Evolutionary conservation across 2,329 filamentous ascomycete genomes (phyloP).

Genomic region (Phaeophleospora eucalypticola): DNA sequence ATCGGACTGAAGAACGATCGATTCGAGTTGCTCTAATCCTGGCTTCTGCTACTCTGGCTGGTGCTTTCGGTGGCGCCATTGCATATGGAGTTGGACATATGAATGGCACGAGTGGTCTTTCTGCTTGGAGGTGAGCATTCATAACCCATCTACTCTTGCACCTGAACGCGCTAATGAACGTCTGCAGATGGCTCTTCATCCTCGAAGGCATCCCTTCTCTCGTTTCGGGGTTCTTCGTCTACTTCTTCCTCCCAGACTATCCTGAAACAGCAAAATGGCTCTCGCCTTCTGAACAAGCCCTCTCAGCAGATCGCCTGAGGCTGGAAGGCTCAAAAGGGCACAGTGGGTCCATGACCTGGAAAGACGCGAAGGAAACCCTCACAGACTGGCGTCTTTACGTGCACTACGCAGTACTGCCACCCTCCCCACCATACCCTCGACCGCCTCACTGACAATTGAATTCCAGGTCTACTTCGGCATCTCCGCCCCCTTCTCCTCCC

Average conservation of each 20-base stretch:
- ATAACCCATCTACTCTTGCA: background rate
- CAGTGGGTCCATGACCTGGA: constrained; percentile 45
- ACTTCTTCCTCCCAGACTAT: constrained; percentile 51
- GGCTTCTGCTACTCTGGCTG: constrained; percentile 31
- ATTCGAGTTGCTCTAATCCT: constrained; percentile 32
- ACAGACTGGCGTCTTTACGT: constrained; percentile 50
- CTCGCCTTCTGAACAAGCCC: constrained; percentile 40
- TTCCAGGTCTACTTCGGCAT: constrained; percentile 48
- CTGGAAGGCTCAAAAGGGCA: constrained; percentile 41
- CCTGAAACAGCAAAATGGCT: constrained; percentile 47
- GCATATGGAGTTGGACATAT: constrained; percentile 51
- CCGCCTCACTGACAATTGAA: background rate
- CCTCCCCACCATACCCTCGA: constrained; percentile 19
- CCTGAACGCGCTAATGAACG: background rate
- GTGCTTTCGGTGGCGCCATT: constrained; percentile 34
- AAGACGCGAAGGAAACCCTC: constrained; percentile 45
- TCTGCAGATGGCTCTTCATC: constrained; percentile 67
- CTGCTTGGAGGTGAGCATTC: constrained; percentile 55
- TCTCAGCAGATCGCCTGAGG: constrained; percentile 40
- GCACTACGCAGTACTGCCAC: constrained; percentile 48
- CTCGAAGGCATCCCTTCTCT: constrained; percentile 47
- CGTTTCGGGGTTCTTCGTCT: constrained; percentile 51
- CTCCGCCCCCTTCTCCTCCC: constrained; percentile 29
- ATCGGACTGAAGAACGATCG: constrained; percentile 30
- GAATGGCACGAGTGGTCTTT: constrained; percentile 51